Percentiles rank a stretch among this genome's conserved stretches.
These are phyloP conservation scores for Cercophora sp. DNA, from an alignment of 495 filamentous ascomycete species.

Conservation along the genomic window DNA sequence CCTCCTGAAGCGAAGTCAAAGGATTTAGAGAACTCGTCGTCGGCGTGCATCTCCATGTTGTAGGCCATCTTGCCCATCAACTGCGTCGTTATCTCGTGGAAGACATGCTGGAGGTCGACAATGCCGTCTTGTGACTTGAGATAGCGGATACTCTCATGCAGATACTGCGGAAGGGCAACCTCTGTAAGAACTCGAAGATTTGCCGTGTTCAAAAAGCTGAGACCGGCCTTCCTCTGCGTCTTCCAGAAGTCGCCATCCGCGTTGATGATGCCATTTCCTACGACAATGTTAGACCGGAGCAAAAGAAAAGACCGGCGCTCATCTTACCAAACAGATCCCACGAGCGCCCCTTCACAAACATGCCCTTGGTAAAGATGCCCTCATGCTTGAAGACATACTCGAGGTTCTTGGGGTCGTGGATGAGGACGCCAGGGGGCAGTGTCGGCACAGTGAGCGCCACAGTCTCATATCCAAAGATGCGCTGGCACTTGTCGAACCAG, in stretches of 20 bases:
- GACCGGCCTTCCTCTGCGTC: slow-evolving; percentile 55
- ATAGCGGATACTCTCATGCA: slow-evolving; percentile 34
- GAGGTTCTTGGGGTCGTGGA: slow-evolving; percentile 55
- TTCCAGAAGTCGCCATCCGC: slow-evolving; percentile 59
- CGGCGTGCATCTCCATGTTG: slow-evolving; percentile 57
- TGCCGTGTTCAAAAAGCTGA: slow-evolving; percentile 52
- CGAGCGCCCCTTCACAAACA: slow-evolving; percentile 52
- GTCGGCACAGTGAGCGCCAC: slow-evolving; percentile 55
- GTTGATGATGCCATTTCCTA: slow-evolving; percentile 60
- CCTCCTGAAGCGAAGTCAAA: slow-evolving; percentile 57
- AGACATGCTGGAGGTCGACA: slow-evolving; percentile 51
- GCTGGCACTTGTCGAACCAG: slow-evolving; percentile 57
- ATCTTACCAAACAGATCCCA: slow-evolving; percentile 55
- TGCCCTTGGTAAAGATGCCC: slow-evolving; percentile 53
- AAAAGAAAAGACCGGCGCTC: background rate
- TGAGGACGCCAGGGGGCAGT: slow-evolving; percentile 54
- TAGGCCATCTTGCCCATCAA: slow-evolving; percentile 61
- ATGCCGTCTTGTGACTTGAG: slow-evolving; percentile 25
- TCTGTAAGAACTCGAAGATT: slow-evolving; percentile 56
- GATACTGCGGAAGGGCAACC: slow-evolving; percentile 48
- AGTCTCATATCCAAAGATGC: slow-evolving; percentile 50
- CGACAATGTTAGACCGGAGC: background rate
- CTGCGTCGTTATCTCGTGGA: slow-evolving; percentile 57
- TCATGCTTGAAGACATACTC: slow-evolving; percentile 59
- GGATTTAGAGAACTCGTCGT: slow-evolving; percentile 51